Base-by-base conservation (phyloP, 257 asterid species). In the Solanum paucissectum region DNA sequence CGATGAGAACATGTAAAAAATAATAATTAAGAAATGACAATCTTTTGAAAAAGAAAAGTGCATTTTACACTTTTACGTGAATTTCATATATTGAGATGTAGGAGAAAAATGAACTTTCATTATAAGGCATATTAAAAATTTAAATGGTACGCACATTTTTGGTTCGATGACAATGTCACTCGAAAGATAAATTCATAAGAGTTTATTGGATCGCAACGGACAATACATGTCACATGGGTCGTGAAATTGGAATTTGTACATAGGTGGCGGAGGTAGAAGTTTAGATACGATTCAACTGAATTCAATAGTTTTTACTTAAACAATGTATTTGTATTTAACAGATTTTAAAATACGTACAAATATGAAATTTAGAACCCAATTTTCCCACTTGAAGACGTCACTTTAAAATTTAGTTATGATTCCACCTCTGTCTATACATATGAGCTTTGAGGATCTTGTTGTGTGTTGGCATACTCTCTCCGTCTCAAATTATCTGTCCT, bases 241-340 rank as follows among this genome's bases (percentile, higher is more conserved):
- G 3, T 11, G 34, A 25, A 25, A 66, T 6, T 11, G 7, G 16
- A 62, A 62, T 62, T 0, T n/a, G 29, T 60, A 64, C 32, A 11
- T 49, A 0, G 1, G 7, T 1, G 20, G 0, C 20, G 10, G n/a
- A 69, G n/a, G 0, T 3, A 69, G 75, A 68, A 29, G 11, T 69
- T 6, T 3, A 1, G 12, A 29, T 29, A 69, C 8, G 5, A 0
- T 13, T 69, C 6, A 0, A 13, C 3, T 34, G 5, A 69, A 69
- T 16, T 29, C 3, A 29, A 3, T 69, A 27, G 1, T 1, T 69
- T 69, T 69, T 69, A 3, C 6, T 69, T 1, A 69, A 29, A 69
- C 0, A 12, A 12, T 68, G 1, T 27, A 27, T 68, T 12, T 25
- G 0, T 68, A 27, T 68, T 11, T 11, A 2, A 29, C 0, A 0